These are phyloP conservation scores for Helotiales sp. DNA, from an alignment of 2,329 filamentous ascomycete species.

Conservation along the genomic window DNA sequence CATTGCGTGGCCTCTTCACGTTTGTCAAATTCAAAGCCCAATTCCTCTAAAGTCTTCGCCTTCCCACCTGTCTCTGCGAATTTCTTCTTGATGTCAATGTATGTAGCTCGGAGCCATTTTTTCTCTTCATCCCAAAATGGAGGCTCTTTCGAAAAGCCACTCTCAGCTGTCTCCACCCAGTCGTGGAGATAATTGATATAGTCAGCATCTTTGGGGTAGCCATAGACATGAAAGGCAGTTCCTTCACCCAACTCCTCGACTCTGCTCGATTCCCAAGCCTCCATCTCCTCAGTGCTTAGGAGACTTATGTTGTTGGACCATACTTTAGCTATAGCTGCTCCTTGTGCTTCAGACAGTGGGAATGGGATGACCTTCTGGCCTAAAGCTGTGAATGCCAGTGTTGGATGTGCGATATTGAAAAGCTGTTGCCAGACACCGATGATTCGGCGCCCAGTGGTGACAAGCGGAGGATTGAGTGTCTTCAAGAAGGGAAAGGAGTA, in stretches of 20 bases:
- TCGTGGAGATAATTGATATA: conserved; percentile 70
- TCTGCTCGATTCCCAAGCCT: conserved; percentile 60
- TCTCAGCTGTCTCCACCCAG: conserved; percentile 55
- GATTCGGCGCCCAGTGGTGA: conserved; percentile 69
- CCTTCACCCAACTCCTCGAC: conserved; percentile 42
- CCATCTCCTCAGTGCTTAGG: conserved; percentile 65
- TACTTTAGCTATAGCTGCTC: conserved; percentile 72
- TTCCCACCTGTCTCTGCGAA: conserved; percentile 67
- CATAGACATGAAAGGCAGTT: conserved; percentile 49
- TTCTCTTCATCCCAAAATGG: conserved; percentile 70
- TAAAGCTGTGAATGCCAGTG: conserved; percentile 73
- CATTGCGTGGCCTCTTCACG: not conserved
- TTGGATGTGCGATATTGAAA: conserved; percentile 74
- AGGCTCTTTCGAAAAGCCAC: conserved; percentile 61
- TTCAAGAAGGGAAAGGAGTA: conserved; percentile 77
- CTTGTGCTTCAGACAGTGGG: conserved; percentile 75
- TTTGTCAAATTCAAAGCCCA: conserved; percentile 62
- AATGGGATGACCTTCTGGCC: conserved; percentile 89
- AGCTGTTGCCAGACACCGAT: conserved; percentile 77
- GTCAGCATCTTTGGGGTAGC: conserved; percentile 59
- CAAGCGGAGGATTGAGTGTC: conserved; percentile 50
- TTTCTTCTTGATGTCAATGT: conserved; percentile 67
- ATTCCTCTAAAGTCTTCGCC: conserved; percentile 66
- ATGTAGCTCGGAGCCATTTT: conserved; percentile 70
- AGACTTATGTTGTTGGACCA: conserved; percentile 71